Evolutionary conservation across 805 yeast species (phyloP), one percentile per base, ranked within the genome.

Genomic region (Saccharomycopsis lassenensis): DNA sequence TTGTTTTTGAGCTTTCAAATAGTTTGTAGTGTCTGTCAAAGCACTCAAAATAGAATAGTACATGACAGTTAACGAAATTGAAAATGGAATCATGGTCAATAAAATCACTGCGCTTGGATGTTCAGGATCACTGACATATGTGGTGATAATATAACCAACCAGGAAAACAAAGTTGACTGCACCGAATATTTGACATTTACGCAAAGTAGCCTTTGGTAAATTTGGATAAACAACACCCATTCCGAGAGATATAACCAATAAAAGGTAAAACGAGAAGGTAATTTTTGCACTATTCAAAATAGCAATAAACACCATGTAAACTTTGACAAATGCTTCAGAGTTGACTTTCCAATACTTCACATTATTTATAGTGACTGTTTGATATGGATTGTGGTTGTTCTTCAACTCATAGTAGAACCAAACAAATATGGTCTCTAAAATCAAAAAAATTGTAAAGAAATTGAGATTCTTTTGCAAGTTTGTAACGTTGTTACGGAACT

Each of bases 161-260:
- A 76, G 67, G 31, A 70, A 63, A 15, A 68, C 60, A 39, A 75
- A 77, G 42, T 76, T 80, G 11, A 69, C 57, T 4, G 54, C 67
- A 1, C 82, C 71, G 35, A 77, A 64, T 10, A 74, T 55, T 49
- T 76, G 69, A 54, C 84, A 74, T 55, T 67, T 74, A 49, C 76
- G 63, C 95, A 91, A 84, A 20, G 67, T 51, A 37, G 73, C 71
- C 55, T 73, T 72, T 31, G 86, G 82, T 42, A 91, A 68, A 44
- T 86, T 79, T 31, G 95, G 86, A 52, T 73, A 75, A 33, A 91
- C 97, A 32, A 91, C 86, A 44, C 97, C 96, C 58, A 87, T 91
- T 27, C 99, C 99, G 46, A 87, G 64, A 10, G 93, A 69, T 38
- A 91, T 89, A 49, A 85, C 78, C 46, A 89, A 64, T 38, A 91